These are phyloP conservation scores for Kentomonas sorsogonicus DNA, from an alignment of 208 protist species.

Conservation along the genomic window DNA sequence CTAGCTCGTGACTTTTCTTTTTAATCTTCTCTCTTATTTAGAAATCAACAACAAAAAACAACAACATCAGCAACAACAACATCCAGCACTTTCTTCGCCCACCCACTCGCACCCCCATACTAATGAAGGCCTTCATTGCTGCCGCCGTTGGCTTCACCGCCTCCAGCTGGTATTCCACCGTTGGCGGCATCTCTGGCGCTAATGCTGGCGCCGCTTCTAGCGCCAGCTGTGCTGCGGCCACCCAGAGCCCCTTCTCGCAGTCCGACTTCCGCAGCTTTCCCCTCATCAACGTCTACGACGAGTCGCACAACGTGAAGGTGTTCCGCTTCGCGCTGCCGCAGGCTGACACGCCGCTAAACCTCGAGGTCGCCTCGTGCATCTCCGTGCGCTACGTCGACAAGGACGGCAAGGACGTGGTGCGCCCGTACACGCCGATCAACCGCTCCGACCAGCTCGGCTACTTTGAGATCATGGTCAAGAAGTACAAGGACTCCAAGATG, in stretches of 20 bases:
- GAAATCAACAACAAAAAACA: conserved; percentile 4
- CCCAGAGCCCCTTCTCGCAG: conserved; percentile 70
- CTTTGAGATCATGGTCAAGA: conserved; percentile 89
- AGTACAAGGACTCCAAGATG: conserved; percentile 89
- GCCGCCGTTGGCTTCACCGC: conserved; percentile 36
- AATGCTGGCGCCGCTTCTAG: no score
- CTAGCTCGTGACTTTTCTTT: conserved; percentile 6
- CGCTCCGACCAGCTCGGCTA: conserved; percentile 77
- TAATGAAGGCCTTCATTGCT: conserved; percentile 67
- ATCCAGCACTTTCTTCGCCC: no score
- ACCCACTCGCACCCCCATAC: no score
- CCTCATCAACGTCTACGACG: conserved; percentile 76
- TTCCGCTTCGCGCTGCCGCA: conserved; percentile 84
- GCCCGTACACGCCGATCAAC: conserved; percentile 86
- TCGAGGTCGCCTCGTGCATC: conserved; percentile 77
- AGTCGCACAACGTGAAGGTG: conserved; percentile 84
- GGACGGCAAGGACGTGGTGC: conserved; percentile 73
- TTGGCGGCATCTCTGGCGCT: no score
- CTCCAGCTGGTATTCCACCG: conserved; percentile 52
- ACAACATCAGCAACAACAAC: background rate
- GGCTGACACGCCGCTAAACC: conserved; percentile 74
- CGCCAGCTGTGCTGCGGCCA: conserved; percentile 31
- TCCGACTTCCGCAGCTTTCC: conserved; percentile 71
- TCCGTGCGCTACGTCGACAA: conserved; percentile 63
- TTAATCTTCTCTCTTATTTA: conserved; percentile 4